phyloP scores from a whole-genome alignment of 352 stramenopile genomes.

The Pythium monospermum region DNA sequence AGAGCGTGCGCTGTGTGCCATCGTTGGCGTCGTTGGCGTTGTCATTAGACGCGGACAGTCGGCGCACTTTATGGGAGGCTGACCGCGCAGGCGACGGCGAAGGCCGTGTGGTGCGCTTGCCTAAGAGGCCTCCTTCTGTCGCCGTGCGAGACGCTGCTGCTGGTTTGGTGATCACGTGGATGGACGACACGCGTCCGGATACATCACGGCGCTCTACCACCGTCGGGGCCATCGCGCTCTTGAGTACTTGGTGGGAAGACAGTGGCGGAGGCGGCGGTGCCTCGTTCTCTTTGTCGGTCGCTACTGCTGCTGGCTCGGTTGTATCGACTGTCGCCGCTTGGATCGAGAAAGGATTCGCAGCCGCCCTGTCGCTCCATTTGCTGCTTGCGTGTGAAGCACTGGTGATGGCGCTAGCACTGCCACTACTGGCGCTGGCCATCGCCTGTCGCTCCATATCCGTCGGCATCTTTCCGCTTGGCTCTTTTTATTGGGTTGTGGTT shows the following conservation, averaged over 20 bases:
- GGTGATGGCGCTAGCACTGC: background rate
- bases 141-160: too few species aligned
- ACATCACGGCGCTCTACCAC: background rate
- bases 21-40: conserved; percentile 1
- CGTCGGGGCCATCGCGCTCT: background rate
- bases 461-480: background rate
- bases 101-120: background rate
- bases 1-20: conserved; percentile 12
- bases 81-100: background rate
- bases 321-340: background rate
- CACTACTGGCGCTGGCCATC: background rate
- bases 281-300: background rate
- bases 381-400: background rate
- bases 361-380: background rate
- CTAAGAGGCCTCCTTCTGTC: background rate
- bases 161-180: too few species aligned
- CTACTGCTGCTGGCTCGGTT: background rate
- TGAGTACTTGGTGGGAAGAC: background rate
- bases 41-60: background rate
- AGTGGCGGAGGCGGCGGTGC: too few species aligned
- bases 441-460: too few species aligned
- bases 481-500: background rate
- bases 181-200: background rate
- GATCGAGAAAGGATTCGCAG: background rate
- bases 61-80: background rate